Conservation (phyloP, 2,329 filamentous ascomycete species). For the Meredithiella fracta region DNA sequence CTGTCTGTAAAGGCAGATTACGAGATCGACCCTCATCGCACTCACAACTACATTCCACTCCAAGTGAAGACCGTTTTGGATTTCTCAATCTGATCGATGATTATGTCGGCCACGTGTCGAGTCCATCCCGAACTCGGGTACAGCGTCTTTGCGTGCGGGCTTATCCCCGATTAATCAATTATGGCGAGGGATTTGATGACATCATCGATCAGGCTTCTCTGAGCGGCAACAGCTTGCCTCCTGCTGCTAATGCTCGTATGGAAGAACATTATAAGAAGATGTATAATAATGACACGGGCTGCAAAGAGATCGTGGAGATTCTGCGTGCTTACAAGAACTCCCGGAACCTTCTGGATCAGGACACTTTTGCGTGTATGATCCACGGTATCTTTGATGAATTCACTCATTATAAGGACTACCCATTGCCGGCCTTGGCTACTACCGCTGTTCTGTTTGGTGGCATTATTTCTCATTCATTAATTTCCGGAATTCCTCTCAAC, state of each 20-base stretch:
- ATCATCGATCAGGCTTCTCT: slow-evolving; percentile 75
- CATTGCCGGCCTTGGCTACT: slow-evolving; percentile 84
- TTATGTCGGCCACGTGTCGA: slow-evolving; percentile 40
- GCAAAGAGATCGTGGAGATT: slow-evolving; percentile 69
- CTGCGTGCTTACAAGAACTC: slow-evolving; percentile 82
- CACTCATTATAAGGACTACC: slow-evolving; percentile 86
- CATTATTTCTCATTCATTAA: slow-evolving; percentile 83
- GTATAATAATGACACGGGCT: slow-evolving; percentile 82
- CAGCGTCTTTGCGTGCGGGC: slow-evolving; percentile 81
- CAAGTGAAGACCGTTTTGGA: slow-evolving; percentile 69
- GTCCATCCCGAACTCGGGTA: slow-evolving; percentile 57
- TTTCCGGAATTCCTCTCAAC: slow-evolving; percentile 78
- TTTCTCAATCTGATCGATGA: slow-evolving; percentile 67
- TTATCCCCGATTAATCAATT: slow-evolving; percentile 91
- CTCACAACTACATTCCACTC: slow-evolving; percentile 46
- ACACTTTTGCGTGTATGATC: slow-evolving; percentile 96
- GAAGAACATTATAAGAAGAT: slow-evolving; percentile 96
- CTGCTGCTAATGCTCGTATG: slow-evolving; percentile 75
- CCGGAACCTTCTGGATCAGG: slow-evolving; percentile 67
- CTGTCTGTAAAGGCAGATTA: slow-evolving; percentile 69
- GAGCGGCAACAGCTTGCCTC: slow-evolving; percentile 64
- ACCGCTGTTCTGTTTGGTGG: slow-evolving; percentile 94
- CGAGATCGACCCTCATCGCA: slow-evolving; percentile 30
- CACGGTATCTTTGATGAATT: slow-evolving; percentile 96
- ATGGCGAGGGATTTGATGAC: slow-evolving; percentile 80